Evolutionary conservation across 176 grass and related monocot genomes (phyloP), one percentile per base, ranked within the genome.

Genomic region (Lolium rigidum): DNA sequence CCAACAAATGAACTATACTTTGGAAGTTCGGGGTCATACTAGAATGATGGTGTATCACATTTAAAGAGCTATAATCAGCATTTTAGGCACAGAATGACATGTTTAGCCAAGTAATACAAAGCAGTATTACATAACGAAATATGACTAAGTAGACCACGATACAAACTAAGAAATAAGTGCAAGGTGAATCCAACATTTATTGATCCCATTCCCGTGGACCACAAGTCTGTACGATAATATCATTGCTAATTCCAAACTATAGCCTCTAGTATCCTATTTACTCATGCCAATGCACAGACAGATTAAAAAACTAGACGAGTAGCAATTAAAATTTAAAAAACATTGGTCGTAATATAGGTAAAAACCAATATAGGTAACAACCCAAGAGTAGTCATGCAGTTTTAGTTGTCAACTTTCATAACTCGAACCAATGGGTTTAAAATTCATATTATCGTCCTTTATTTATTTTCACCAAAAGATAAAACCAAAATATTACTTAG

Each of bases 11-110:
- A 4, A 64, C 22, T 15, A 52, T 46, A 79, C 28, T 85, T 14
- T 20, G 46, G 70, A 74, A 74, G 70, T 74, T 74, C 7, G 12
- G 44, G 56, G 15, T 74, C 56, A 74, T 4, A 65, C 47, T 74
- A 75, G 10, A 87, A 81, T 71, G 46, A 59, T 25, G 59, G 0
- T 28, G 48, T 3, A 50, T 50, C 21, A 75, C 48, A 51, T 50
- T 51, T 75, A 51, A 51, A 51, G 47, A 28, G 13, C 52, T 74
- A 12, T 81, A 74, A 50, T 35, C 7, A 21, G 21, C 3, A 58
- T 5, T 9, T 48, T 56, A 80, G 6, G 17, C 28, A 59, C 10
- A 62, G 38, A 46, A 52, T 15, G 20, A 37, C 1, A 22, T 20
- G 15, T 49, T 22, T 8, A 71, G 68, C 14, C 15, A 80, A 59